Evolutionary conservation across 148 eudicot species (phyloP), one percentile per base, ranked within the genome.

Genomic region (Chenopodium quinoa): DNA sequence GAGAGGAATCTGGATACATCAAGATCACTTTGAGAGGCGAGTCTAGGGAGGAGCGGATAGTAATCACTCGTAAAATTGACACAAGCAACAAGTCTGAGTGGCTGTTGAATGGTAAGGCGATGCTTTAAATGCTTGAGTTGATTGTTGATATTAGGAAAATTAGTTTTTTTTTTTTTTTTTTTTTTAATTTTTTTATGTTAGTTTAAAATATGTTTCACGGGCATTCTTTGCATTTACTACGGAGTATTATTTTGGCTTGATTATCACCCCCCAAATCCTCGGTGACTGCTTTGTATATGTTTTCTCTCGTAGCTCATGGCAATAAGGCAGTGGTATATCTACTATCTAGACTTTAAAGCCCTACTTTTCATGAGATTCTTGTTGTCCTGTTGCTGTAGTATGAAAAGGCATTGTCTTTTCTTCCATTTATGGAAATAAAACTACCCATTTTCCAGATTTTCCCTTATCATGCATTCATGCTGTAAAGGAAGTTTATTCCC

Each of bases 21-120:
- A 87, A 87, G 80, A 92, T 93, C 87, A 85, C 89, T 40, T 75
- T 95, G 86, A 91, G 93, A 87, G 97, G 97, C 63, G 85, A 87
- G 9, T 79, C 78, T 37, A 73, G 82, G 65, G 90, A 87, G 13
- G 93, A 92, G 71, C 76, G 50, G 31, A 85, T 92, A 19, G 74
- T 82, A 60, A 90, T 95, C 69, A 88, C 84, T 34, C 92, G 99
- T 65, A 95, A 88, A 83, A 90, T 95, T 4, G 97, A 95, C 72
- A 88, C 87, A 4, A 89, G 88, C 69, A 95, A 93, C 85, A 95
- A 93, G 84, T 93, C 99, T 1, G 99, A 95, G 88, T 95, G 99
- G 99, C 50, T 88, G 14, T 84, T 87, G 47, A 90, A 95, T 84
- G 99, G 98, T 93, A 85, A 70, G 82, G 31, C 31, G 40, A 23